A percentile compares a stretch with the other conserved stretches of the same genome.
Evolutionary conservation across 2,329 filamentous ascomycete genomes (phyloP).

Genomic region (Botrytis porri): DNA sequence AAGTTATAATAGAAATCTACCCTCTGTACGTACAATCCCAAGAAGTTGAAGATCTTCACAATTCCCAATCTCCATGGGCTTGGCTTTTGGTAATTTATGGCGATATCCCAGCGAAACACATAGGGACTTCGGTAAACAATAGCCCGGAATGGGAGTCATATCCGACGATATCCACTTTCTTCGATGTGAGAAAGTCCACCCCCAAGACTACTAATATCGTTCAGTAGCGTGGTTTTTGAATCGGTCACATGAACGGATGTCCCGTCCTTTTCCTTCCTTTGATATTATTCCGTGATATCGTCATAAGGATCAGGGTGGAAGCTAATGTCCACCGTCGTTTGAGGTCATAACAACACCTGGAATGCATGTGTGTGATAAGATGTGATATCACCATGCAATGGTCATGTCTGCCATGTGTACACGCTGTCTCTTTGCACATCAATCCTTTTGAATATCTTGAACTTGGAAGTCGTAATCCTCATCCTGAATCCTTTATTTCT

Average conservation of each 20-base stretch:
- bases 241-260: conserved; percentile 19
- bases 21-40: conserved; percentile 5
- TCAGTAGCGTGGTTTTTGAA: conserved; percentile 4
- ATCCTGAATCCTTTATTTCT: conserved; percentile 13
- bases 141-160: conserved; percentile 14
- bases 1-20: neutral
- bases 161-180: conserved; percentile 17
- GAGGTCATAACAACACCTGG: neutral
- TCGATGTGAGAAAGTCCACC: neutral
- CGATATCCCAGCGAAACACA: neutral
- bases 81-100: conserved; percentile 7
- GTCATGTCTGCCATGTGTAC: conserved; percentile 2
- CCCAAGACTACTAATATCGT: neutral
- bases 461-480: neutral
- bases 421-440: neutral
- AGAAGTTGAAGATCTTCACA: conserved; percentile 3
- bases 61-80: conserved; percentile 11
- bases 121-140: conserved; percentile 16
- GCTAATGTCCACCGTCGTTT: neutral
- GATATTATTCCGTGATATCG: conserved; percentile 1
- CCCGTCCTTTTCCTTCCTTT: neutral
- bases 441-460: neutral
- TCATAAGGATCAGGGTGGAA: neutral
- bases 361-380: neutral
- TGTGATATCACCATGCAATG: neutral